Percentiles rank a stretch among this genome's conserved stretches.
Conservation (phyloP, 2,329 filamentous ascomycete genomes). For the Colletotrichum echinochloae region DNA sequence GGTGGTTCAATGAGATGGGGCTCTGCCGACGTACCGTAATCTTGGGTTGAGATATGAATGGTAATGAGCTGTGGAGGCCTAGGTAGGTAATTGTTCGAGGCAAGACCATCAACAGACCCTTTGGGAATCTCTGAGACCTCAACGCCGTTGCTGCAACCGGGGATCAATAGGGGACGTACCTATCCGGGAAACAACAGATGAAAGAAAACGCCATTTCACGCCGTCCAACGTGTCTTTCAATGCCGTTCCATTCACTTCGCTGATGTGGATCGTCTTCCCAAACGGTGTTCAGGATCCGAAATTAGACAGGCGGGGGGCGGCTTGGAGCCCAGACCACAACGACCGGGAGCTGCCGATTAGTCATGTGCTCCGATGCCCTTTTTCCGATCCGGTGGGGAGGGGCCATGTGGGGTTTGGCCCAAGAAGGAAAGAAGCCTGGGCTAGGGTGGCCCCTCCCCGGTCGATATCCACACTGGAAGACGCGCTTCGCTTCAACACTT, state of each 20-base stretch:
- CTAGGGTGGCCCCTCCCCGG: conserved; percentile 13
- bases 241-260: too few relatives aligned
- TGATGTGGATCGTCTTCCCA: background rate
- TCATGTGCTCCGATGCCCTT: conserved; percentile 4
- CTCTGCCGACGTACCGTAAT: conserved; percentile 11
- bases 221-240: background rate
- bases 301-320: background rate
- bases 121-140: background rate
- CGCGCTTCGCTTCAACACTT: conserved; percentile 37
- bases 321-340: background rate
- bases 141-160: background rate
- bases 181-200: background rate
- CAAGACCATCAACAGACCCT: background rate
- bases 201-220: background rate
- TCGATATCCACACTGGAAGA: conserved; percentile 24
- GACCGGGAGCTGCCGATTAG: conserved; percentile 20
- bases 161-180: background rate
- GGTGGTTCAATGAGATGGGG: conserved; percentile 32
- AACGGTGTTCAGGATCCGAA: background rate
- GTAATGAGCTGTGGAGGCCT: conserved; percentile 24
- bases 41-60: conserved; percentile 26
- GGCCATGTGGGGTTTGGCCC: conserved; percentile 29
- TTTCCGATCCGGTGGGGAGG: conserved; percentile 33
- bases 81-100: too few relatives aligned
- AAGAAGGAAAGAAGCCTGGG: conserved; percentile 34